Conservation (phyloP, 768 basidiomycete genomes). For the Clitopilus passeckerianus region DNA sequence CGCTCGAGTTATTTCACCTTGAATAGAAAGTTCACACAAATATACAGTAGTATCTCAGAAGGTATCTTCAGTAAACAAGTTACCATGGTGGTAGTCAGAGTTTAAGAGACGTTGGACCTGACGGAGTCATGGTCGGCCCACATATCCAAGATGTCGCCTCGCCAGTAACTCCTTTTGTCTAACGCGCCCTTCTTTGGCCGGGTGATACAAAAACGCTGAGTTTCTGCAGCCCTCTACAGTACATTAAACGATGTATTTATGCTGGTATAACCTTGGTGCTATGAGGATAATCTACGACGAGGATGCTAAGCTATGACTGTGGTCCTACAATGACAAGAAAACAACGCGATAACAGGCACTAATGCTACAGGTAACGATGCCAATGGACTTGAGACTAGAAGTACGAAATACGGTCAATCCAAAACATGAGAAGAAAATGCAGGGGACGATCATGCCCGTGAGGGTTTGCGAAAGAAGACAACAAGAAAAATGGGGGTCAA, state of each 20-base stretch:
- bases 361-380: neutral
- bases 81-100: neutral
- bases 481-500: neutral
- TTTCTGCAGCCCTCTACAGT: too few species aligned
- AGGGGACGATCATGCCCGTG: neutral
- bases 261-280: neutral
- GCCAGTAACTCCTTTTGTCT: neutral
- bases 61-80: slow-evolving; percentile 33
- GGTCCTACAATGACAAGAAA: neutral
- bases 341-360: neutral
- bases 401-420: too few species aligned
- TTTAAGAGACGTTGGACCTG: neutral
- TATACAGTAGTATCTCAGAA: slow-evolving; percentile 53
- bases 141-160: neutral
- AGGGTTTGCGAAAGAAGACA: neutral
- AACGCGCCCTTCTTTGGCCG: neutral
- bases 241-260: too few species aligned
- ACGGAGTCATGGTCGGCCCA: neutral
- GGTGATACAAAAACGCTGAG: too few species aligned
- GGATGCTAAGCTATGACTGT: neutral
- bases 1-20: neutral
- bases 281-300: neutral
- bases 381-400: neutral
- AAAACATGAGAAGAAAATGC: neutral
- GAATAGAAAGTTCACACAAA: slow-evolving; percentile 35